Conservation (phyloP, 2,329 filamentous ascomycete genomes). For the Phyllosticta citrichinensis region DNA sequence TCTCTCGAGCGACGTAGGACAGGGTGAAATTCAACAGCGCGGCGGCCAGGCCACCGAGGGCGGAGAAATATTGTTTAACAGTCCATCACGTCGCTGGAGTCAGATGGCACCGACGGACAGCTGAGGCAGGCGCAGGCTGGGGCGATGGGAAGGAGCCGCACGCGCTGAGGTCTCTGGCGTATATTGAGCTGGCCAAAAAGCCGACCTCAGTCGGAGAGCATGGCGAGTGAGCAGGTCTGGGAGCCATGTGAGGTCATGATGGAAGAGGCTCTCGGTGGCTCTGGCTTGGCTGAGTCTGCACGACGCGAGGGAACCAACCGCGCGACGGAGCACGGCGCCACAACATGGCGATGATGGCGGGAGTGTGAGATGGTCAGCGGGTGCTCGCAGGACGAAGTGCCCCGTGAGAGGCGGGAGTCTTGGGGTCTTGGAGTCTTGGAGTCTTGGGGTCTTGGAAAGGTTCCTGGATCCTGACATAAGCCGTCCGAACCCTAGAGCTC, state of each 20-base stretch:
- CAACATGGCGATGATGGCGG: too few species aligned
- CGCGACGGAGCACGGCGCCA: too few species aligned
- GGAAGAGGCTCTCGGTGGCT: neutral
- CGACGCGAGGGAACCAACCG: neutral
- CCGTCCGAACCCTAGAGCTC: neutral
- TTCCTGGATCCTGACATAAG: neutral
- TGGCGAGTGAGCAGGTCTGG: neutral
- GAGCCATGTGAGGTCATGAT: neutral
- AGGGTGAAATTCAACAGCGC: neutral
- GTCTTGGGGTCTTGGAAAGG: neutral
- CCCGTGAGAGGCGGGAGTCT: neutral
- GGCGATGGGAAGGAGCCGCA: neutral
- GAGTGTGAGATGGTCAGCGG: neutral
- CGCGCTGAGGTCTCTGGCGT: neutral
- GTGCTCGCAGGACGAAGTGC: neutral
- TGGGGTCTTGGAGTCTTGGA: neutral
- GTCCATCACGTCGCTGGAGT: neutral
- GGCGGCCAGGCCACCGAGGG: neutral
- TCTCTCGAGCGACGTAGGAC: neutral
- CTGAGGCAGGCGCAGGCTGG: neutral
- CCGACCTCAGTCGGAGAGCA: neutral
- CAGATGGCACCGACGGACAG: neutral
- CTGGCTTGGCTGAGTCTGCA: neutral
- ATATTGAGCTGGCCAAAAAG: neutral
- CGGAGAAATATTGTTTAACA: neutral